phyloP scores from a whole-genome alignment of 225 moss, liverwort and hornwort genomes.

The Climacium dendroides region DNA sequence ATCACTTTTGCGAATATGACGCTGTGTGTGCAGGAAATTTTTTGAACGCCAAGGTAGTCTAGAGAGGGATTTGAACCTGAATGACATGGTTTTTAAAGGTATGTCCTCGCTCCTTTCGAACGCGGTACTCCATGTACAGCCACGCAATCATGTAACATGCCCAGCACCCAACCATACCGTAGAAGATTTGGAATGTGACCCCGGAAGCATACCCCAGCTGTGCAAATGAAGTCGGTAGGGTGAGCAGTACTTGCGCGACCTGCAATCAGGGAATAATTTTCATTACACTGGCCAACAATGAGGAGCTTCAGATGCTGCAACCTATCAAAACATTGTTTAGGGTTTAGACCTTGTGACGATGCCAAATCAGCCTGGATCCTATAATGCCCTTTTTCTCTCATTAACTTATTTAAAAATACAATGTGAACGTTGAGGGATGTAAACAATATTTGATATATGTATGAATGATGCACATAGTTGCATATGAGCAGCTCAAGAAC shows the following conservation, averaged over 20 bases:
- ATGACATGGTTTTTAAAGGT: slow-evolving; percentile 47
- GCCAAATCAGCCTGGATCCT: background rate
- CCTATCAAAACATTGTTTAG: background rate
- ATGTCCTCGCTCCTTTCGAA: slow-evolving; percentile 4
- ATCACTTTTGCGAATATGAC: background rate
- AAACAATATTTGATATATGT: background rate
- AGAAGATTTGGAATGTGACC: slow-evolving; percentile 30
- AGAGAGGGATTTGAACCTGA: slow-evolving; percentile 6
- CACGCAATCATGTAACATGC: slow-evolving; percentile 29
- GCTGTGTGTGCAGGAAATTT: background rate
- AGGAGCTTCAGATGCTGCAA: background rate
- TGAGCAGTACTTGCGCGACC: slow-evolving; percentile 65
- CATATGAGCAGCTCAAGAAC: background rate
- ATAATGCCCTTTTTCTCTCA: background rate
- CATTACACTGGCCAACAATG: background rate
- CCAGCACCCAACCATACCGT: slow-evolving; percentile 29
- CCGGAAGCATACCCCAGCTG: slow-evolving; percentile 46
- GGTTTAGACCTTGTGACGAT: background rate
- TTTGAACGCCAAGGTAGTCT: background rate
- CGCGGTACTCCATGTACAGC: slow-evolving; percentile 18
- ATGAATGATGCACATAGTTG: background rate
- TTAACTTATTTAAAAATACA: background rate
- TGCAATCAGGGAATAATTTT: background rate
- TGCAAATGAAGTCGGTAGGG: slow-evolving; percentile 53
- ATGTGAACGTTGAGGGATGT: background rate